Evolutionary conservation across 1,284 basidiomycete species (phyloP), one percentile per base, ranked within the genome.

Genomic region (Apiotrichum akiyoshidainum): DNA sequence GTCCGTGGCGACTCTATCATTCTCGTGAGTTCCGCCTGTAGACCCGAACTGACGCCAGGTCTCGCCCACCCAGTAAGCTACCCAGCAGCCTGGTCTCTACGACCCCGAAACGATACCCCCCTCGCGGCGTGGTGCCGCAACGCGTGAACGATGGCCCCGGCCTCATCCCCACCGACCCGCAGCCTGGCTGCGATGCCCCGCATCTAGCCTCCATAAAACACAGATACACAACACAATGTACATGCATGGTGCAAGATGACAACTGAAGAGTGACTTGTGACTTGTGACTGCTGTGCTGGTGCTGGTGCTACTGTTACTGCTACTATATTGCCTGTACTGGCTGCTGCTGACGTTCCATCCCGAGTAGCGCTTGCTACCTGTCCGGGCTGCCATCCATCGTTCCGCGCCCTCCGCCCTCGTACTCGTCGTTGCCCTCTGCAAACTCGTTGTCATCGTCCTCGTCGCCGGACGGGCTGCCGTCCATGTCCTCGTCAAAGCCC

Each of bases 1-100:
- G 94, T 99, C 2, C 83, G 95, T 74, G 95, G 95, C 55, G 93
- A 96, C 74, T 90, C 92, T 60, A 92, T 95, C 16, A 94, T 95
- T 65, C 80, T 95, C 74, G 91, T 92, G 64, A 63, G 88, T 55
- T 39, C 4, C 10, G 21, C 19, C 2, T 22, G 42, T 11, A 21
- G 3, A 7, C 17, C 19, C 1, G n/a, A n/a, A n/a, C 54, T 54
- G 12, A 56, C 44, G 5, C 5, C 57, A 62, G 60, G 47, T 63
- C 51, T 60, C 61, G 53, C 61, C 58, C 22, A 58, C 55, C n/a
- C 61, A 63, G 50, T 63, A 54, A 50, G 46, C 26, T 31, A 31
- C 26, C n/a, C 26, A 31, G 19, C 19, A 5, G n/a, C 17, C 42
- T 19, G 17, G 17, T 13, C 17, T 4, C 8, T 19, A 41, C 8